Base-by-base conservation (phyloP, 2,329 filamentous ascomycete genomes). In the Talaromyces sp. region DNA sequence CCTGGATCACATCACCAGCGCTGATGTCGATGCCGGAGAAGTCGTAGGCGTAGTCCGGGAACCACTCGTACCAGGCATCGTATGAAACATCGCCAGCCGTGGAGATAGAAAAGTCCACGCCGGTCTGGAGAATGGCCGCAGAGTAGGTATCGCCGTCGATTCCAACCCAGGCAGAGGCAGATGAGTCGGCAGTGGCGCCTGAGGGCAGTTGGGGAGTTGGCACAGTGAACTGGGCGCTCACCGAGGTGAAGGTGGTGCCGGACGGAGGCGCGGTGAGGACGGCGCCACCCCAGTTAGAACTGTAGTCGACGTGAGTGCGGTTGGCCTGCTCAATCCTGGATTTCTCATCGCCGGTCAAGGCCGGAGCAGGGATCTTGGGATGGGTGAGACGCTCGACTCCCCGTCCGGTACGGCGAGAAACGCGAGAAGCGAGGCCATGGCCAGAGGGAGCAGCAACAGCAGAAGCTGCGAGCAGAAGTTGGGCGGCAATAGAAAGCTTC, bases 21-120 rank as follows among this genome's bases (percentile, higher is more conserved):
- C 69, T 66, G 57, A 85, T 72, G 2, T 68, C 59, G 63, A 86
- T 75, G 60, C 77, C 75, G 51, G 66, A 68, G 71, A 85, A 86
- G 68, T 83, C 79, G 66, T 83, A 80, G 30, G 83, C 79, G 65
- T 81, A 81, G 67, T 85, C 81, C 0, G 84, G 84, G 66, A 81
- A 85, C 84, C 84, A 87, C 70, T 87, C 84, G 67, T 84, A 87
- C 83, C 85, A 87, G 18, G 83, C 82, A 61, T 83, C 80, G 67
- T 81, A 87, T 6, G 70, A 75, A 7, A 79, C 75, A n/a, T 64
- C 61, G 16, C 70, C 44, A 7, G 69, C 72, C n/a, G 75, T 73
- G n/a, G 78, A 68, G 50, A 81, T 72, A 57, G 79, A 81, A 69
- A 84, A 84, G 70, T 86, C 84, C 40, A 87, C 73, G 34, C 84